Conservation (phyloP, 768 basidiomycete species). For the Mrakia hoshinonis region DNA sequence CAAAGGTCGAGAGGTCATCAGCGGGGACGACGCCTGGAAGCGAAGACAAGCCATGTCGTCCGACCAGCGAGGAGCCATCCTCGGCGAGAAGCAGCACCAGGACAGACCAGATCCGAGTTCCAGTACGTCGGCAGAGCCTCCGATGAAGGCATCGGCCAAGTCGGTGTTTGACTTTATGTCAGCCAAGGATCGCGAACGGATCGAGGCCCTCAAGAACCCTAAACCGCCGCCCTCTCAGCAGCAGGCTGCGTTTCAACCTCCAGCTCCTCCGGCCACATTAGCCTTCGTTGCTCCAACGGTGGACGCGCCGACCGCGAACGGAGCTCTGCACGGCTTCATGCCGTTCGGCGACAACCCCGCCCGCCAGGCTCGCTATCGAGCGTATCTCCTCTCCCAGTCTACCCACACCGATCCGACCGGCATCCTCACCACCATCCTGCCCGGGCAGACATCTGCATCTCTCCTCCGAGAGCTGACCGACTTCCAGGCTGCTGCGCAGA, state of each 20-base stretch:
- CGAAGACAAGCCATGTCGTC: slow-evolving; percentile 51
- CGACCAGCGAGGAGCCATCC: slow-evolving; percentile 68
- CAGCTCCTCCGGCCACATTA: slow-evolving; percentile 5
- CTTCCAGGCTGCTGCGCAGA: slow-evolving; percentile 72
- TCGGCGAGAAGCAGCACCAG: slow-evolving; percentile 58
- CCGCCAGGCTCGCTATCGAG: slow-evolving; percentile 76
- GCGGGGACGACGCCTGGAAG: slow-evolving; percentile 44
- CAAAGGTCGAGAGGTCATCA: slow-evolving; percentile 29
- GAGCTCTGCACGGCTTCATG: slow-evolving; percentile 79
- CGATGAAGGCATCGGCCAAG: slow-evolving; percentile 42
- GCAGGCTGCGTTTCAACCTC: slow-evolving; percentile 25
- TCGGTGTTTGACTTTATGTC: slow-evolving; percentile 95
- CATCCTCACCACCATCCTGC: slow-evolving; percentile 45
- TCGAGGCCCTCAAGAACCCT: slow-evolving; percentile 41
- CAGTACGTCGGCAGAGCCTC: neutral
- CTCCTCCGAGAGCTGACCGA: slow-evolving; percentile 57
- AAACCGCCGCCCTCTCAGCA: slow-evolving; percentile 21
- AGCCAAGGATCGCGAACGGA: slow-evolving; percentile 77
- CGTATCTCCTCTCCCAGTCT: slow-evolving; percentile 70
- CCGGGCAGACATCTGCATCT: slow-evolving; percentile 37
- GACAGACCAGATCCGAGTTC: slow-evolving; percentile 42
- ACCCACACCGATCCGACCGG: slow-evolving; percentile 39
- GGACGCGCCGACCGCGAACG: slow-evolving; percentile 71
- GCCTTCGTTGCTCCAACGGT: slow-evolving; percentile 51
- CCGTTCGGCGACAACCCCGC: slow-evolving; percentile 61